Conservation (phyloP, 805 yeast species). For the Candida mattraensis region DNA sequence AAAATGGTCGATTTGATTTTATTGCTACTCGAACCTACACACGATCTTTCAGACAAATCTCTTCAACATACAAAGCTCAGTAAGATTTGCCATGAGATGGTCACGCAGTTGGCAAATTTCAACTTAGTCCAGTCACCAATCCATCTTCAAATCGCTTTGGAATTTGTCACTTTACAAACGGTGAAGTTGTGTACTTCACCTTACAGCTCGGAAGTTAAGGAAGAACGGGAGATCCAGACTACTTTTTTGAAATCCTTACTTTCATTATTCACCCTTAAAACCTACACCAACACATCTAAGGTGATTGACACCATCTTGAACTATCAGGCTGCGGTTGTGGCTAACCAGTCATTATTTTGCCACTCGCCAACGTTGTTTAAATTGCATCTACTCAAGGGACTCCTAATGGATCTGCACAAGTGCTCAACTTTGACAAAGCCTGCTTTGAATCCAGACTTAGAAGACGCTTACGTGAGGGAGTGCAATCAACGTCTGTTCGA, state of each 20-base stretch:
- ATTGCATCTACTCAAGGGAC: conserved; percentile 10
- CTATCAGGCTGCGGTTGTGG: conserved; percentile 7
- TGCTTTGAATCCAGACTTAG: background rate
- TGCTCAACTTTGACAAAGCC: no score
- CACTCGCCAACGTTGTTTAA: conserved; percentile 8
- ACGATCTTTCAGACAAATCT: conserved; percentile 8
- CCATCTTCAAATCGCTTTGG: conserved; percentile 23
- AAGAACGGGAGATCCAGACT: conserved; percentile 8
- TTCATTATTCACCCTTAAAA: conserved; percentile 2
- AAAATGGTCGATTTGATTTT: conserved; percentile 22
- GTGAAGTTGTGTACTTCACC: conserved; percentile 13
- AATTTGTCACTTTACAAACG: conserved; percentile 19
- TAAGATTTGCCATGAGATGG: conserved; percentile 7
- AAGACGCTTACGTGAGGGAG: conserved; percentile 9
- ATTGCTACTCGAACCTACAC: conserved; percentile 22
- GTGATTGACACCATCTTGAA: conserved; percentile 9
- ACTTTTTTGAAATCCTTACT: conserved; percentile 11
- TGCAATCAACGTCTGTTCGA: conserved; percentile 8
- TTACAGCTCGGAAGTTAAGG: conserved; percentile 7
- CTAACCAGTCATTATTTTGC: conserved; percentile 8
- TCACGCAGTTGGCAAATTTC: conserved; percentile 6
- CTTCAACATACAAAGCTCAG: conserved; percentile 11
- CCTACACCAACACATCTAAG: conserved; percentile 5
- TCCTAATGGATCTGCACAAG: conserved; percentile 5
- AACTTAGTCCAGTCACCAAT: conserved; percentile 22